Base-by-base conservation (phyloP, 2,329 filamentous ascomycete species). In the Trichoderma polysporum region DNA sequence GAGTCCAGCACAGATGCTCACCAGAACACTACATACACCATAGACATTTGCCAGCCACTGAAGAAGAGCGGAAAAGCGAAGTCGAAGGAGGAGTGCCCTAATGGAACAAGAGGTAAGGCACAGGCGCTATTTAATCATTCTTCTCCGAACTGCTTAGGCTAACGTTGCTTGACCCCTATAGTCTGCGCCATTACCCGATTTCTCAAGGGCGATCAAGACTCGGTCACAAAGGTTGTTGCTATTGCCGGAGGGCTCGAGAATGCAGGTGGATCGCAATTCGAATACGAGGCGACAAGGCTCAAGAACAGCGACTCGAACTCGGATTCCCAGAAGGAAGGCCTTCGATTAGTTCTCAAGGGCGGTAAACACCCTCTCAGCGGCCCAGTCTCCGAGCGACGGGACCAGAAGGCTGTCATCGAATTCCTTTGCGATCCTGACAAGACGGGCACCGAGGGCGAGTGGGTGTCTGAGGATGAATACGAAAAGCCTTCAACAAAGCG, bases 361-460 rank as follows among this genome's bases (percentile, higher is more conserved):
- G 86, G 87, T 15, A 83, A 80, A 53, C 82, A 85, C 69, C 79
- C 79, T 12, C 75, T 84, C 8, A 81, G 86, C 57, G 90, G 88
- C 1, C 72, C 74, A 2, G 65, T 71, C 8, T 82, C 84, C 62
- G 81, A 84, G 57, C 82, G 83, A 64, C 79, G 80, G 31, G 81
- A 86, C 68, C 91, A 96, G 77, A 89, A 88, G 74, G 92, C 93
- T 3, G 85, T 97, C 10, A 86, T 98, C 63, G 91, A 97, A 73
- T 93, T 98, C 72, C 76, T 94, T 22, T 99, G 95, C 79, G 90
- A 97, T 74, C 82, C 79, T 33, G 84, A 90, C 2, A 84, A 86
- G 71, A 89, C 88, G 9, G 94, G 94, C 0, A 84, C 90, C 7
- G 94, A 97, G 79, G 87, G 86, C 70, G 88, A 91, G 73, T 86